Conservation (phyloP, 352 stramenopile species). For the Phytophthora kernoviae region DNA sequence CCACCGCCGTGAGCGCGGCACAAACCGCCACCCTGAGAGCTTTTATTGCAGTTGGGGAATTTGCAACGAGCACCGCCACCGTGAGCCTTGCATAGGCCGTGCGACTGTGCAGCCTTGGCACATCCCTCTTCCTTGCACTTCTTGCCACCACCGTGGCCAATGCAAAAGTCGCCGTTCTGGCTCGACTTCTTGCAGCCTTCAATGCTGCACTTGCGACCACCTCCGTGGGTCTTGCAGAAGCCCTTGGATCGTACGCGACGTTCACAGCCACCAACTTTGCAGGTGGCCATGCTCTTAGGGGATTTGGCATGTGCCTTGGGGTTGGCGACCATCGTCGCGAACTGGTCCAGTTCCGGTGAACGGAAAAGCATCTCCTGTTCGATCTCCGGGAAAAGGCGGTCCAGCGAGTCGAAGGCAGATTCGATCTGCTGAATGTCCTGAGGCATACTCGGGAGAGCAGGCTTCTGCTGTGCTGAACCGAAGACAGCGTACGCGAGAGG, state of each 20-base stretch:
- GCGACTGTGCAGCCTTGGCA: conserved; percentile 84
- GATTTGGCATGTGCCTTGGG: conserved; percentile 40
- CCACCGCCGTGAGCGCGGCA: conserved; percentile 81
- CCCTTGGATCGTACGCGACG: conserved; percentile 79
- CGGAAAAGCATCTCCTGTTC: conserved; percentile 69
- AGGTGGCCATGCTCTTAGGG: conserved; percentile 64
- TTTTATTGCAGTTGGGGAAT: conserved; percentile 85
- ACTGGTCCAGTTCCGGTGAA: conserved; percentile 40
- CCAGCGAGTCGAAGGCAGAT: conserved; percentile 75
- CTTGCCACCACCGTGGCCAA: conserved; percentile 85
- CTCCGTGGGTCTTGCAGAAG: conserved; percentile 87
- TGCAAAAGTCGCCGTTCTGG: conserved; percentile 89
- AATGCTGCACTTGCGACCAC: conserved; percentile 83
- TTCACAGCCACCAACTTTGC: conserved; percentile 64
- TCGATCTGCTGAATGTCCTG: conserved; percentile 73
- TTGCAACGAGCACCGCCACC: conserved; percentile 85
- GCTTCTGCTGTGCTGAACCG: conserved; percentile 13
- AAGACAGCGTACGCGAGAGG: conserved; percentile 72
- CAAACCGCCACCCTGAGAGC: conserved; percentile 74
- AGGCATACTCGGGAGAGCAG: conserved; percentile 26
- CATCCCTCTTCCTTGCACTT: conserved; percentile 87
- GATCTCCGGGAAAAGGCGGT: conserved; percentile 70
- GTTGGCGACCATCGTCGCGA: conserved; percentile 36
- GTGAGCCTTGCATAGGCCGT: conserved; percentile 86
- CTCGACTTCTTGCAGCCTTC: conserved; percentile 88